These are phyloP conservation scores for Aspergillus tubingensis DNA, from an alignment of 2,329 filamentous ascomycete genomes.

Conservation along the genomic window DNA sequence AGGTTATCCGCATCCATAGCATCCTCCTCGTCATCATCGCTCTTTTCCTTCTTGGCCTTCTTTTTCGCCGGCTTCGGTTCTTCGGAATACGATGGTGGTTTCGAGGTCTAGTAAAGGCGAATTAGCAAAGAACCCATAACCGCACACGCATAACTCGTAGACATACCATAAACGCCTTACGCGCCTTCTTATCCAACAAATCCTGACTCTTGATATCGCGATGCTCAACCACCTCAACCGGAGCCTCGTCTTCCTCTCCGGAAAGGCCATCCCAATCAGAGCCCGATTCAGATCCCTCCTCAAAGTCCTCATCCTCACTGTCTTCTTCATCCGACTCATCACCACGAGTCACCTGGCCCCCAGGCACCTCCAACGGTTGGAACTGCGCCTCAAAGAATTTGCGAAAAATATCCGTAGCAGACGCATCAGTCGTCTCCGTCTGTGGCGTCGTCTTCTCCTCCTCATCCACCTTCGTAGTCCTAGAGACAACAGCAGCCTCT, in stretches of 20 bases:
- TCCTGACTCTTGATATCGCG: slow-evolving; percentile 46
- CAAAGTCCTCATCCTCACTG: slow-evolving; percentile 25
- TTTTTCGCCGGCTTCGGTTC: slow-evolving; percentile 19
- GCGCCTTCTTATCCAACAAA: slow-evolving; percentile 65
- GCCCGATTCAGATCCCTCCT: slow-evolving; percentile 32
- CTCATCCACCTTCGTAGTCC: slow-evolving; percentile 21
- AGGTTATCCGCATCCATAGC: slow-evolving; percentile 67
- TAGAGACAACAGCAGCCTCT: slow-evolving; percentile 36
- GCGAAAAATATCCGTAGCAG: slow-evolving; percentile 74
- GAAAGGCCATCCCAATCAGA: slow-evolving; percentile 68
- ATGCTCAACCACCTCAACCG: slow-evolving; percentile 66
- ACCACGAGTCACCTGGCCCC: slow-evolving; percentile 11
- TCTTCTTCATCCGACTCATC: slow-evolving; percentile 23
- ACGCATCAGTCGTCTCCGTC: slow-evolving; percentile 41
- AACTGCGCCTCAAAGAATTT: slow-evolving; percentile 88
- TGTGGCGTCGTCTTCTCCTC: slow-evolving; percentile 24
- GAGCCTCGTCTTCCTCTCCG: slow-evolving; percentile 47
- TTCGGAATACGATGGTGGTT: slow-evolving; percentile 48
- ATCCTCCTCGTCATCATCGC: slow-evolving; percentile 56
- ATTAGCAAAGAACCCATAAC: slow-evolving; percentile 11
- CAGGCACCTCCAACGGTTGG: slow-evolving; percentile 61
- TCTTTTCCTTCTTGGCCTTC: slow-evolving; percentile 29
- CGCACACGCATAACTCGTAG: neutral
- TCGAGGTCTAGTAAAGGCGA: slow-evolving; percentile 38
- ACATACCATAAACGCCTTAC: slow-evolving; percentile 76